Evolutionary conservation across 371 early-diverging fungal genomes (phyloP).

Genomic region (Haplosporangium sp.): DNA sequence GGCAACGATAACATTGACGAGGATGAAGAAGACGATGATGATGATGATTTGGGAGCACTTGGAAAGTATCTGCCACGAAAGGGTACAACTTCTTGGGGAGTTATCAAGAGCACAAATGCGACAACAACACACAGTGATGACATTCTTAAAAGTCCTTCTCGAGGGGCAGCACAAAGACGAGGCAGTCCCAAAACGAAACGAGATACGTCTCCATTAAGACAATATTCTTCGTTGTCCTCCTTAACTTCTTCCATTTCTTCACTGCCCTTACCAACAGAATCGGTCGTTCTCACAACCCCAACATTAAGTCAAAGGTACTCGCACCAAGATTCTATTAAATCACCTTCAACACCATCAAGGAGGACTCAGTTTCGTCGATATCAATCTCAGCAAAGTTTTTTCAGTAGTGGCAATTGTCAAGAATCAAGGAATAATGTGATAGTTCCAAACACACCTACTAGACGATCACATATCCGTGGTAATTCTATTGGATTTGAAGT

Average conservation of each 20-base stretch:
- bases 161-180: neutral
- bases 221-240: neutral
- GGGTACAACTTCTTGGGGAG: slow-evolving; percentile 51
- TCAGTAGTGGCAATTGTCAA: neutral
- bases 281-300: slow-evolving; percentile 29
- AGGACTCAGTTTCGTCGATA: slow-evolving; percentile 15
- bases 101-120: slow-evolving; percentile 17
- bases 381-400: slow-evolving; percentile 13
- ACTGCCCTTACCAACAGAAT: neutral
- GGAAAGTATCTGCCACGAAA: slow-evolving; percentile 13
- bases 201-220: slow-evolving; percentile 7
- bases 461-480: slow-evolving; percentile 24
- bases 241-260: neutral
- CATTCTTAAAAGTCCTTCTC: slow-evolving; percentile 16
- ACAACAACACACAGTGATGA: neutral
- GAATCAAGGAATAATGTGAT: neutral
- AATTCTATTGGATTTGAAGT: neutral
- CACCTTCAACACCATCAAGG: slow-evolving; percentile 21
- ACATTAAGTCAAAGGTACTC: neutral
- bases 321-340: neutral
- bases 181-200: neutral
- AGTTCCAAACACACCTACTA: slow-evolving; percentile 20
- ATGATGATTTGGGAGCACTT: slow-evolving; percentile 17
- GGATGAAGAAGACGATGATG: slow-evolving; percentile 6
- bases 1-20: neutral